Conservation (phyloP, 2,329 filamentous ascomycete species). For the Penicillium sp. region DNA sequence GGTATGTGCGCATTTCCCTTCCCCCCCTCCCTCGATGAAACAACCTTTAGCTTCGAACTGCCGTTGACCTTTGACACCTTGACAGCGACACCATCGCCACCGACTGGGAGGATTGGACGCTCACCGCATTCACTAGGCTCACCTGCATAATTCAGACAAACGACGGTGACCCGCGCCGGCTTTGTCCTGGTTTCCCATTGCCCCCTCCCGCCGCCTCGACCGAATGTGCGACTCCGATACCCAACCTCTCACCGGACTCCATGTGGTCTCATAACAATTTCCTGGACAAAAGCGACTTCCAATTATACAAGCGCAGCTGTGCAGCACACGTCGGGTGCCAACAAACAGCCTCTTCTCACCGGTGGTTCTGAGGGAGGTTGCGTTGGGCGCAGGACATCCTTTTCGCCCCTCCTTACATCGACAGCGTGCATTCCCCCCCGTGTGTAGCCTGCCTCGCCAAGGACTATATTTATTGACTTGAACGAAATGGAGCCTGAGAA, state of each 20-base stretch:
- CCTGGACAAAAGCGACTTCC: slow-evolving; percentile 34
- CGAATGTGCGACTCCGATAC: slow-evolving; percentile 39
- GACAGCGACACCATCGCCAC: slow-evolving; percentile 21
- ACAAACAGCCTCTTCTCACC: slow-evolving; percentile 24
- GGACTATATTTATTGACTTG: slow-evolving; percentile 6
- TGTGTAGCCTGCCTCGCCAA: slow-evolving; percentile 18
- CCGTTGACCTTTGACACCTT: slow-evolving; percentile 2
- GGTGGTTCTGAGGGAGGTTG: slow-evolving; percentile 26
- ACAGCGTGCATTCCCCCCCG: slow-evolving; percentile 15
- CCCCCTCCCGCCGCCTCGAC: slow-evolving; percentile 27
- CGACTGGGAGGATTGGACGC: slow-evolving; percentile 20
- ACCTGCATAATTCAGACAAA: slow-evolving; percentile 24
- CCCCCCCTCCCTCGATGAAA: slow-evolving; percentile 22
- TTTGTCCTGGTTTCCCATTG: slow-evolving; percentile 20
- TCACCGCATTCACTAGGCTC: slow-evolving; percentile 20
- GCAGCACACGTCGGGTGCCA: slow-evolving; percentile 25
- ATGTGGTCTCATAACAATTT: slow-evolving; percentile 41
- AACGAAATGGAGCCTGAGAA: slow-evolving; percentile 45
- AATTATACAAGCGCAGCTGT: slow-evolving; percentile 36
- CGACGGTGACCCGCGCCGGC: slow-evolving; percentile 29
- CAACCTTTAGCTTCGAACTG: slow-evolving; percentile 13
- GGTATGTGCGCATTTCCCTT: slow-evolving; percentile 22
- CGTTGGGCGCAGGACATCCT: slow-evolving; percentile 27
- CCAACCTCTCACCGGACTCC: slow-evolving; percentile 35
- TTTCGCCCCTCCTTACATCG: slow-evolving; percentile 23